Percentiles rank a stretch among this genome's conserved stretches.
Evolutionary conservation across 2,329 filamentous ascomycete species (phyloP).

Genomic region (Colletotrichum falcatum): DNA sequence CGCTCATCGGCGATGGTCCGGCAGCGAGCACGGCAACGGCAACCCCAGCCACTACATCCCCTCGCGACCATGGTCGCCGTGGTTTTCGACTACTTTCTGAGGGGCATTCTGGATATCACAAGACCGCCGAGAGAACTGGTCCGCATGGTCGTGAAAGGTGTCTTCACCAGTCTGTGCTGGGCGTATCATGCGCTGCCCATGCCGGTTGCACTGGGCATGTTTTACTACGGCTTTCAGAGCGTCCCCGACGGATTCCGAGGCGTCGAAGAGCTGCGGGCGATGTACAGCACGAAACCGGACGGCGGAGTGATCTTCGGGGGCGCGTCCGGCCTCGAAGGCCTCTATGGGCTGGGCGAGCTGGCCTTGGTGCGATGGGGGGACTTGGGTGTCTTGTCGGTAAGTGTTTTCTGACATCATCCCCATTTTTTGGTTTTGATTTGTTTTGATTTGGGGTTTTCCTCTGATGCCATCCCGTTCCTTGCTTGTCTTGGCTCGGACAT

Average conservation of each 20-base stretch:
- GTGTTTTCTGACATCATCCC: slow-evolving; percentile 23
- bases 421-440: background rate
- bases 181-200: slow-evolving; percentile 35
- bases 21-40: slow-evolving; percentile 26
- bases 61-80: slow-evolving; percentile 29
- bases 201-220: slow-evolving; percentile 32
- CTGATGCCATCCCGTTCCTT: background rate
- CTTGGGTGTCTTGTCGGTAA: slow-evolving; percentile 36
- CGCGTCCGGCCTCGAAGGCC: slow-evolving; percentile 30
- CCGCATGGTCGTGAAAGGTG: slow-evolving; percentile 23
- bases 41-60: slow-evolving; percentile 28
- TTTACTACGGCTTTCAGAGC: slow-evolving; percentile 38
- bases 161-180: slow-evolving; percentile 34
- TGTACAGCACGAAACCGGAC: slow-evolving; percentile 9
- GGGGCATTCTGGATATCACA: slow-evolving; percentile 35
- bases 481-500: slow-evolving; percentile 8
- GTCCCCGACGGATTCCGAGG: slow-evolving; percentile 27
- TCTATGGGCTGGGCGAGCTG: slow-evolving; percentile 36
- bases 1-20: slow-evolving; percentile 22
- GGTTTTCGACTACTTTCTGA: slow-evolving; percentile 32
- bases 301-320: background rate
- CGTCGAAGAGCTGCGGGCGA: slow-evolving; percentile 30
- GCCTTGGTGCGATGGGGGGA: slow-evolving; percentile 37
- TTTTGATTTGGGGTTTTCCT: background rate
- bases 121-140: slow-evolving; percentile 33